Percentiles rank a stretch among this genome's conserved stretches.
phyloP scores from a whole-genome alignment of 2,329 filamentous ascomycete genomes.

The Scorias spongiosa region DNA sequence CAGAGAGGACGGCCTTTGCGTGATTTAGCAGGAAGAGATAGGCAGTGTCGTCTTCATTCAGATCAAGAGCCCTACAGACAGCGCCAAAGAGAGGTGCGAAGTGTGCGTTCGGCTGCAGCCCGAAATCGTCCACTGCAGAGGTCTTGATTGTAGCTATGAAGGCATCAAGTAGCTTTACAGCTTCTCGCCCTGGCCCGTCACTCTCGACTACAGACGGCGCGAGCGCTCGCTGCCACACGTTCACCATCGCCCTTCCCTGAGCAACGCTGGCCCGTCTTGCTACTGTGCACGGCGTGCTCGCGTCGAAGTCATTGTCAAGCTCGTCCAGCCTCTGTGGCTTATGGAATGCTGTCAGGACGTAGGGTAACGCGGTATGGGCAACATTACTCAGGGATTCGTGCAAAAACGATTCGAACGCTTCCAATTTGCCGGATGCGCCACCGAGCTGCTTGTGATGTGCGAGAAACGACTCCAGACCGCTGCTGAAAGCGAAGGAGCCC shows the following conservation, averaged over 20 bases:
- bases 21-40: slow-evolving; percentile 66
- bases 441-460: slow-evolving; percentile 37
- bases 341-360: slow-evolving; percentile 53
- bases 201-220: slow-evolving; percentile 2
- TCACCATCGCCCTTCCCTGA: slow-evolving; percentile 59
- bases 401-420: slow-evolving; percentile 50
- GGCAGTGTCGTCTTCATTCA: slow-evolving; percentile 47
- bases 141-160: slow-evolving; percentile 12
- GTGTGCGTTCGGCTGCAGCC: slow-evolving; percentile 35
- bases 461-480: slow-evolving; percentile 67
- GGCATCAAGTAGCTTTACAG: slow-evolving; percentile 2
- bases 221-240: slow-evolving; percentile 49
- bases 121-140: slow-evolving; percentile 4
- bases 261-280: slow-evolving; percentile 58
- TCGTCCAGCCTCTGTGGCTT: slow-evolving; percentile 34
- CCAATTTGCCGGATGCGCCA: slow-evolving; percentile 31
- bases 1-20: slow-evolving; percentile 60
- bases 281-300: slow-evolving; percentile 63
- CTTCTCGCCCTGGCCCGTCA: slow-evolving; percentile 2
- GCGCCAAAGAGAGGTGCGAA: slow-evolving; percentile 57
- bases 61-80: slow-evolving; percentile 45
- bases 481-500: slow-evolving; percentile 77
- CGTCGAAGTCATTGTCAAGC: slow-evolving; percentile 64
- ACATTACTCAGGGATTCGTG: slow-evolving; percentile 55
- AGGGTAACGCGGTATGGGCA: slow-evolving; percentile 58